phyloP scores from a whole-genome alignment of 352 stramenopile species.

The Blastocystis sp. region DNA sequence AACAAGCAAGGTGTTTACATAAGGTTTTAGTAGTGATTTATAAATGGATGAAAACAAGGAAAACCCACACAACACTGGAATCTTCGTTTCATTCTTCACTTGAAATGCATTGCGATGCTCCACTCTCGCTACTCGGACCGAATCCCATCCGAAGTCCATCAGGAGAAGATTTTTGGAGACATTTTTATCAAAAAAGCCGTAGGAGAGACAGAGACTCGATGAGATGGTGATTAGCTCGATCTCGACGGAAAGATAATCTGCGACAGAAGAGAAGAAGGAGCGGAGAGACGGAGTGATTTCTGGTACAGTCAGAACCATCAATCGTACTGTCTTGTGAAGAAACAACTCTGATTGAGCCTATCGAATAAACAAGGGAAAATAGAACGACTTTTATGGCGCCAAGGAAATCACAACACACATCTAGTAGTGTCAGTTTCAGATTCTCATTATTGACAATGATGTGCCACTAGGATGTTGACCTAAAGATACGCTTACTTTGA shows the following conservation, averaged over 20 bases:
- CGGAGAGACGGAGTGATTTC: background rate
- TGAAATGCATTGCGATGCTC: background rate
- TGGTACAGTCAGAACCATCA: background rate
- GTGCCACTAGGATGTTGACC: background rate
- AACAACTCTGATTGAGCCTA: background rate
- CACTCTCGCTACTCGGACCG: background rate
- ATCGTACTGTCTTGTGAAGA: background rate
- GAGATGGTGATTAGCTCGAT: background rate
- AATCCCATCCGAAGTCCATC: slow-evolving; percentile 34
- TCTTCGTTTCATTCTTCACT: background rate
- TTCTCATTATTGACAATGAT: slow-evolving; percentile 14
- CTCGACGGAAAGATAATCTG: background rate
- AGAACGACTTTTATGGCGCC: background rate
- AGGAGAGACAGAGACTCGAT: slow-evolving; percentile 25
- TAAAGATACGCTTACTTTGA: background rate
- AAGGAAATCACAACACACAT: slow-evolving; percentile 3
- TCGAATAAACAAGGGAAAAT: background rate
- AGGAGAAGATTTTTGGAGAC: background rate
- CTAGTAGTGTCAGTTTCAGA: background rate
- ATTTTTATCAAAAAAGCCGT: slow-evolving; percentile 26
- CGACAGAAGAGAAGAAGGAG: background rate
- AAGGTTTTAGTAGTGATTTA: background rate
- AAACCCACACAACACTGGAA: background rate
- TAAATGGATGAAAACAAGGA: background rate
- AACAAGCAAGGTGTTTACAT: background rate